A percentile compares a stretch with the other conserved stretches of the same genome.
Evolutionary conservation across 164 flowering plant genomes (phyloP).

Genomic region (Houttuynia cordata): DNA sequence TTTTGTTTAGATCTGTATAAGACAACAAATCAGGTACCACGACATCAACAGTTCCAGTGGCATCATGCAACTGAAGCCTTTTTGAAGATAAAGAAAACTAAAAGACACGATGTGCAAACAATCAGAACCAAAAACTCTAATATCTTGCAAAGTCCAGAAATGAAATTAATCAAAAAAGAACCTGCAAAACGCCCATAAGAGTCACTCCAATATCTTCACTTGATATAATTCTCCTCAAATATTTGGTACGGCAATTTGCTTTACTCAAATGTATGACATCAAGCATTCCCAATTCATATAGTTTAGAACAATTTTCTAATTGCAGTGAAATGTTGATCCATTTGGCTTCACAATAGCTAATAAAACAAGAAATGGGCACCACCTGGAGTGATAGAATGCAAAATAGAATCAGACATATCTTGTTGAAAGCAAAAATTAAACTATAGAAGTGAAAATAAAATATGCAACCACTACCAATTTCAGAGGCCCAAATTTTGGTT

Average conservation of each 20-base stretch:
- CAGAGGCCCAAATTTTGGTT: slow-evolving; percentile 19
- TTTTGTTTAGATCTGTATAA: slow-evolving; percentile 24
- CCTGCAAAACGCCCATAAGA: slow-evolving; percentile 71
- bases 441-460: background rate
- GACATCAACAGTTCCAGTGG: slow-evolving; percentile 68
- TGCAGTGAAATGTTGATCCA: slow-evolving; percentile 22
- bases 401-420: slow-evolving; percentile 3
- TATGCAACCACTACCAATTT: slow-evolving; percentile 34
- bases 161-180: slow-evolving; percentile 6
- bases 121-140: background rate
- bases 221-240: slow-evolving; percentile 32
- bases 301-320: slow-evolving; percentile 8
- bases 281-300: slow-evolving; percentile 3
- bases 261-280: slow-evolving; percentile 11
- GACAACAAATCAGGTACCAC: slow-evolving; percentile 56
- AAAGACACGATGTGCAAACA: background rate
- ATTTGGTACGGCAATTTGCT: slow-evolving; percentile 18
- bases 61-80: slow-evolving; percentile 72
- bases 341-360: slow-evolving; percentile 29
- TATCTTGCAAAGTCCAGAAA: background rate
- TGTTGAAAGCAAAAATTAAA: background rate
- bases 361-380: slow-evolving; percentile 46
- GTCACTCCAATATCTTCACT: slow-evolving; percentile 46
- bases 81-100: slow-evolving; percentile 35
- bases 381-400: slow-evolving; percentile 29